A percentile compares a stretch with the other conserved stretches of the same genome.
Conservation (phyloP, 306 rosid species). For the Myrica gale region DNA sequence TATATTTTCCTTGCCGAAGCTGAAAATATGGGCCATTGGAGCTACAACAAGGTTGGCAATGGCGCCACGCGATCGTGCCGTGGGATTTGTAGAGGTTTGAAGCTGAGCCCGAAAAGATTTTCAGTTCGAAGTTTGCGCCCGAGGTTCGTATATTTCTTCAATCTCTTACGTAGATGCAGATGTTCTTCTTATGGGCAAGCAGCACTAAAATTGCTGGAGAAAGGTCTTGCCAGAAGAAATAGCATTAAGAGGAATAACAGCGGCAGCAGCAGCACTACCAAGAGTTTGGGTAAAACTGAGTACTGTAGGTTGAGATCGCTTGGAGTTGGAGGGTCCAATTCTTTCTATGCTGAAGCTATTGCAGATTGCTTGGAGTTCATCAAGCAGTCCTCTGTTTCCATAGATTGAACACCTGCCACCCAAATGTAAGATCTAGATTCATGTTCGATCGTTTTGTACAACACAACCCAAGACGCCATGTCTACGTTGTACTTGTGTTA, state of each 20-base stretch:
- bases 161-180: slow-evolving; percentile 39
- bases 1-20: neutral
- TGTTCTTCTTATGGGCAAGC: slow-evolving; percentile 36
- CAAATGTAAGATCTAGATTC: slow-evolving; percentile 32
- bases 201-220: slow-evolving; percentile 32
- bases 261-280: slow-evolving; percentile 15
- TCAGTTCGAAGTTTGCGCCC: slow-evolving; percentile 39
- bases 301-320: slow-evolving; percentile 36
- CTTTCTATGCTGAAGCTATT: slow-evolving; percentile 91
- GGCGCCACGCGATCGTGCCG: slow-evolving; percentile 29
- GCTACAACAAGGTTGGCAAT: slow-evolving; percentile 44
- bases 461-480: neutral
- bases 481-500: neutral
- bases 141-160: slow-evolving; percentile 44
- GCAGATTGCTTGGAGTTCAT: slow-evolving; percentile 93
- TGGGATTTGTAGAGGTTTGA: slow-evolving; percentile 48
- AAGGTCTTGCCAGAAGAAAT: slow-evolving; percentile 30
- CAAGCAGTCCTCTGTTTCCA: slow-evolving; percentile 62
- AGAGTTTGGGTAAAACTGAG: slow-evolving; percentile 25
- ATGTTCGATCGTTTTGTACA: neutral
- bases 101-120: slow-evolving; percentile 48
- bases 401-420: slow-evolving; percentile 41
- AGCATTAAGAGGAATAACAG: slow-evolving; percentile 32
- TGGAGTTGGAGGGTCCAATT: slow-evolving; percentile 47
- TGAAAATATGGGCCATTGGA: slow-evolving; percentile 32